Percentiles rank a stretch among this genome's conserved stretches.
Evolutionary conservation across 257 asterid species (phyloP).

Genomic region (Oldenlandia corymbosa): DNA sequence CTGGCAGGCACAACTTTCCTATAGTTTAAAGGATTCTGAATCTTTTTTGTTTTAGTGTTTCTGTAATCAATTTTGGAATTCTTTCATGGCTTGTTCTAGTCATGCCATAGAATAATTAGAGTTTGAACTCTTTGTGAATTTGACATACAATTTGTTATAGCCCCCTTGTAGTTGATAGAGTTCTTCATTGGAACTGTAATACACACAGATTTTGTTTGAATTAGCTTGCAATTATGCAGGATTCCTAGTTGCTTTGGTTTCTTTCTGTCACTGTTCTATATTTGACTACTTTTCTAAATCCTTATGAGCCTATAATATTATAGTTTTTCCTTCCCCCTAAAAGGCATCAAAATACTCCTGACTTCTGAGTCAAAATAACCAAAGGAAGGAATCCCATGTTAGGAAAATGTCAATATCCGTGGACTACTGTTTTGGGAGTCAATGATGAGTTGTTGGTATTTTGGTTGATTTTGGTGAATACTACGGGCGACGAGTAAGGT

Average conservation of each 20-base stretch:
- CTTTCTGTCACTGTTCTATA: too few species aligned
- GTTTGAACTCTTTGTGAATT: conserved; percentile 9
- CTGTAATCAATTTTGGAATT: conserved; percentile 2
- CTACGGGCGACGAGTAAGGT: neutral
- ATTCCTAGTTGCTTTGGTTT: too few species aligned
- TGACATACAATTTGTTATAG: neutral
- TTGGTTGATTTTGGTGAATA: neutral
- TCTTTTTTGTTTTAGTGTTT: neutral
- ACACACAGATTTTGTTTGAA: neutral
- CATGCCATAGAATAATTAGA: conserved; percentile 22
- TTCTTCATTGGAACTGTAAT: neutral
- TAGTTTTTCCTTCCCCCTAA: neutral
- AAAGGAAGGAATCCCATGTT: neutral
- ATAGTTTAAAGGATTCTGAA: conserved; percentile 14
- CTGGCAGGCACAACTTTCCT: conserved; percentile 42
- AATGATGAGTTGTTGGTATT: too few species aligned
- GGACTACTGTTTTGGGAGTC: neutral
- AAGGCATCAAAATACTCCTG: neutral
- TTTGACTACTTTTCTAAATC: too few species aligned
- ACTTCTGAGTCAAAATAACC: neutral
- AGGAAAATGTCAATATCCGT: neutral
- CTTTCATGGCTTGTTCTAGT: conserved; percentile 27
- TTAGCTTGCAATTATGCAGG: too few species aligned
- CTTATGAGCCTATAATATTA: too few species aligned
- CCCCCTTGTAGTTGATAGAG: neutral